These are phyloP conservation scores for Diplodia mutila DNA, from an alignment of 2,329 filamentous ascomycete genomes.

Conservation along the genomic window DNA sequence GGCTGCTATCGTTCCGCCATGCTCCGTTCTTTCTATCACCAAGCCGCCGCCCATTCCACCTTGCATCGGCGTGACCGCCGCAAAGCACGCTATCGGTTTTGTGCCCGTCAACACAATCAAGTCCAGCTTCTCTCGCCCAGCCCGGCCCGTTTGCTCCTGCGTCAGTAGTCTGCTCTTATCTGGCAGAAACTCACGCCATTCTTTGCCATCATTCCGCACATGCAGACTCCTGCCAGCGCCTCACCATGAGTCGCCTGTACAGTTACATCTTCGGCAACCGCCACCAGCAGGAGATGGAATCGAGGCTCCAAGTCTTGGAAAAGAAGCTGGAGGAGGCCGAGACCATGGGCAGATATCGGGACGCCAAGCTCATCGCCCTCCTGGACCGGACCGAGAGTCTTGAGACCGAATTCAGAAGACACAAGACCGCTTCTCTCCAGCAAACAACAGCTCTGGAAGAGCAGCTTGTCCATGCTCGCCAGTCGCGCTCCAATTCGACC, in stretches of 20 bases:
- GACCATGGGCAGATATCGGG: conserved; percentile 17
- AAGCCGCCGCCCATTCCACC: background rate
- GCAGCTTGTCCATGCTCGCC: conserved; percentile 40
- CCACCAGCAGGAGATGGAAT: conserved; percentile 12
- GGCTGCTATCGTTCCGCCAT: background rate
- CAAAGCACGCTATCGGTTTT: background rate
- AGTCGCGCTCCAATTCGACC: conserved; percentile 1
- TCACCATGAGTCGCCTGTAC: conserved; percentile 19
- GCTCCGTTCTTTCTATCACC: background rate
- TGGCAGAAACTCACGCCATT: background rate
- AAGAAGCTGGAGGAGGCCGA: conserved; percentile 32
- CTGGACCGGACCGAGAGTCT: conserved; percentile 32
- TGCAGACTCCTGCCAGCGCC: background rate
- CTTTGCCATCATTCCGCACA: background rate
- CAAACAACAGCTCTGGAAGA: conserved; percentile 46
- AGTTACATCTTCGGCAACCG: conserved; percentile 20
- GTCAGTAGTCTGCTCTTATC: background rate
- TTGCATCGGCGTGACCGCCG: background rate
- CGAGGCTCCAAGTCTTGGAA: conserved; percentile 14
- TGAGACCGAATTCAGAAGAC: conserved; percentile 25
- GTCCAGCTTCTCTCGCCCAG: background rate
- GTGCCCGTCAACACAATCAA: background rate
- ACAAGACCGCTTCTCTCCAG: conserved; percentile 29
- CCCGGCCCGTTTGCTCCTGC: background rate
- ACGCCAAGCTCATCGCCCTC: conserved; percentile 38